These are phyloP conservation scores for Suillus weaverae DNA, from an alignment of 768 basidiomycete species.

Conservation along the genomic window DNA sequence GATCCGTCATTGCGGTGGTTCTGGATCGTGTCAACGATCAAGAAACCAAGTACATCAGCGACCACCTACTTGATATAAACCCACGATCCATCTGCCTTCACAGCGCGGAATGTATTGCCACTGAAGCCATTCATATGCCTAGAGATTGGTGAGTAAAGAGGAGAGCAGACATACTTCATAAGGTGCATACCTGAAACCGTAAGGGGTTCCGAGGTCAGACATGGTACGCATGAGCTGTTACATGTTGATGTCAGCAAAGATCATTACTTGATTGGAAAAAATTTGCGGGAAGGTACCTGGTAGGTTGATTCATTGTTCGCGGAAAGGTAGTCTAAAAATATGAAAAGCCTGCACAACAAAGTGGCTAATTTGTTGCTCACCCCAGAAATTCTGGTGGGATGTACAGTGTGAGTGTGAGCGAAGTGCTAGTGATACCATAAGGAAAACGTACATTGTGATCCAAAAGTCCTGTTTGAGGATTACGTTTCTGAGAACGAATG, in stretches of 20 bases:
- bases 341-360: background rate
- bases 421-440: background rate
- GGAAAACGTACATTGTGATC: conserved; percentile 32
- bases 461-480: conserved; percentile 52
- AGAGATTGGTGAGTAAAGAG: background rate
- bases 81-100: conserved; percentile 49
- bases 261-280: background rate
- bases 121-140: conserved; percentile 51
- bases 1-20: conserved; percentile 22
- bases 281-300: conserved; percentile 20
- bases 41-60: background rate
- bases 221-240: conserved; percentile 47
- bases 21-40: conserved; percentile 18
- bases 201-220: conserved; percentile 59
- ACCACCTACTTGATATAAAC: conserved; percentile 52
- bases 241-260: background rate
- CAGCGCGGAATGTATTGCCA: conserved; percentile 47
- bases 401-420: background rate
- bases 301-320: conserved; percentile 49
- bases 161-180: background rate
- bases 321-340: conserved; percentile 43
- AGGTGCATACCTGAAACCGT: conserved; percentile 34
- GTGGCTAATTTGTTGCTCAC: conserved; percentile 7
- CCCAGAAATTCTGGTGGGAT: conserved; percentile 21
- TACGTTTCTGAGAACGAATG: conserved; percentile 40